Evolutionary conservation across 202 grass and related monocot species (phyloP).

Genomic region (Panicum virgatum): DNA sequence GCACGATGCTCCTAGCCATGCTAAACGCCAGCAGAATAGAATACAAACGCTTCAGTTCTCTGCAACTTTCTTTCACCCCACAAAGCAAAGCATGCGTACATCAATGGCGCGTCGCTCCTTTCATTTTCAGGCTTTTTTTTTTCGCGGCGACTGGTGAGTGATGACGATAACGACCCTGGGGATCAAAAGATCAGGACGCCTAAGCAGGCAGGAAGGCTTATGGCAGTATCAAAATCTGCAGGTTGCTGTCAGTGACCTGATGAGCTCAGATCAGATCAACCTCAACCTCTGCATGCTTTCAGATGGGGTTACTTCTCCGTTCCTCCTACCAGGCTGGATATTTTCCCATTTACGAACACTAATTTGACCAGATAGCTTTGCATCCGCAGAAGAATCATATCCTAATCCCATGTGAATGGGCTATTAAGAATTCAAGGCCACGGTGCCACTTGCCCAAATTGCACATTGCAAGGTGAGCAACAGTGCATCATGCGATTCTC

Average conservation of each 20-base stretch:
- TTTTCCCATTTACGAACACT: constrained; percentile 19
- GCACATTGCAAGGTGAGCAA: not conserved
- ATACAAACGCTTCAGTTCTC: constrained; percentile 12
- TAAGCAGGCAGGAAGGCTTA: not conserved
- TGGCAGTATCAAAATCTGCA: not conserved
- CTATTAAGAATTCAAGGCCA: constrained; percentile 2
- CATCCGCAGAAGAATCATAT: constrained; percentile 6
- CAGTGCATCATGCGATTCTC: not conserved
- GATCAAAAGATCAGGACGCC: constrained; percentile 32
- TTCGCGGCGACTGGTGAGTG: not conserved
- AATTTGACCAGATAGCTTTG: not conserved
- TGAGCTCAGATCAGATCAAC: not conserved
- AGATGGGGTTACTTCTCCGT: constrained; percentile 6
- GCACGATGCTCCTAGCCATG: constrained; percentile 9
- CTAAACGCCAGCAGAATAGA: constrained; percentile 7
- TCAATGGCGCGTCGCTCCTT: not conserved
- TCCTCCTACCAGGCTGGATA: constrained; percentile 5
- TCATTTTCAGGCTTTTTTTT: not conserved
- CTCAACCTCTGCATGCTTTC: constrained; percentile 9
- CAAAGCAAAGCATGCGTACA: constrained; percentile 31
- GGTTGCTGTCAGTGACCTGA: constrained; percentile 14
- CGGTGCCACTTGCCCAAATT: not conserved
- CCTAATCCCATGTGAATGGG: constrained; percentile 11
- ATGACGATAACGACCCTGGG: constrained; percentile 28
- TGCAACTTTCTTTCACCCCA: constrained; percentile 37